phyloP scores from a whole-genome alignment of 116 monocot species.

The Dioscorea cayenensis region DNA sequence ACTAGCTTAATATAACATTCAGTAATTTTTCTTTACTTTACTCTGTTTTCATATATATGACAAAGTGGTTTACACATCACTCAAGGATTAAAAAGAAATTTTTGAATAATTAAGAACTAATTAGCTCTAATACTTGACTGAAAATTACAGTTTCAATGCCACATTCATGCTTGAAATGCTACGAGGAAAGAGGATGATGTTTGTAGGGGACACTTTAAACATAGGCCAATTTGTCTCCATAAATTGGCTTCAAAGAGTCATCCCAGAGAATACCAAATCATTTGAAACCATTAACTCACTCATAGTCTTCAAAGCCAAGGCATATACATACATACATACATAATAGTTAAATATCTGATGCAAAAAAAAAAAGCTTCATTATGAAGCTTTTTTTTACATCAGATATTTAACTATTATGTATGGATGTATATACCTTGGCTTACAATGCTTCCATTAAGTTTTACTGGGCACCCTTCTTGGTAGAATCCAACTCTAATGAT shows the following conservation, averaged over 20 bases:
- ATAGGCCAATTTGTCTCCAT: conserved; percentile 35
- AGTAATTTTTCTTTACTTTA: too few species aligned
- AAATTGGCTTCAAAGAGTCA: conserved; percentile 26
- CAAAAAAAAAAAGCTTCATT: too few species aligned
- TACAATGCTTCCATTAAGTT: conserved; percentile 65
- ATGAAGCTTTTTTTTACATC: too few species aligned
- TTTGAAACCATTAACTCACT: conserved; percentile 36
- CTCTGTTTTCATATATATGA: too few species aligned
- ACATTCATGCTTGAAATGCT: conserved; percentile 32
- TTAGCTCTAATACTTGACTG: background rate
- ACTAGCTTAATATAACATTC: too few species aligned
- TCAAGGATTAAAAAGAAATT: too few species aligned
- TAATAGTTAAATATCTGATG: background rate
- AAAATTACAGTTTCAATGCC: conserved; percentile 33
- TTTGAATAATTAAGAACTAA: too few species aligned
- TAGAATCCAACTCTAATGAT: conserved; percentile 63
- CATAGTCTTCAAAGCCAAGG: conserved; percentile 47
- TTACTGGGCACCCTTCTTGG: conserved; percentile 72
- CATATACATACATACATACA: background rate
- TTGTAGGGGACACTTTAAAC: conserved; percentile 29
- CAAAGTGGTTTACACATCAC: too few species aligned
- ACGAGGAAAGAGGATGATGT: conserved; percentile 38
- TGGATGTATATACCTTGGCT: too few species aligned
- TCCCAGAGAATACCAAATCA: conserved; percentile 35
- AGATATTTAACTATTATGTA: too few species aligned